A percentile compares a stretch with the other conserved stretches of the same genome.
Conservation (phyloP, 371 early-diverging fungal species). For the Batrachochytrium dendrobatidis region DNA sequence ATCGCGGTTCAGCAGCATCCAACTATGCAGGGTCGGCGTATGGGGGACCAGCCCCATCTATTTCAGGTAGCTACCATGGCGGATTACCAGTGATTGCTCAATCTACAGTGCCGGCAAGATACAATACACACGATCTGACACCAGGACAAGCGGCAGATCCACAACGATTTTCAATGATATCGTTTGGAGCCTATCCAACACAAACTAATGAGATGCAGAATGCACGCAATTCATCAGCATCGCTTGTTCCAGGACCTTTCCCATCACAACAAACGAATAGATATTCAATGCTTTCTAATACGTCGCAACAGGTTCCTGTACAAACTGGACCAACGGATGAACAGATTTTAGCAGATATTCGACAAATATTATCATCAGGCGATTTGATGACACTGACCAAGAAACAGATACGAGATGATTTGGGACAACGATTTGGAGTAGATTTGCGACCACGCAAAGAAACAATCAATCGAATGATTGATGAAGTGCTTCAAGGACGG, state of each 20-base stretch:
- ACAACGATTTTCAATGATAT: background rate
- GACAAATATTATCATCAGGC: conserved; percentile 20
- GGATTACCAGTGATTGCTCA: background rate
- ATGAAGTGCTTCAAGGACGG: conserved; percentile 23
- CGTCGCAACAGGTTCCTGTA: too few relatives aligned
- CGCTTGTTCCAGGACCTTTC: background rate
- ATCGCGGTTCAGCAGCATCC: conserved; percentile 2
- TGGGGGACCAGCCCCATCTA: too few relatives aligned
- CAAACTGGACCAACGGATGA: background rate
- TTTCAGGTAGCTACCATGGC: background rate
- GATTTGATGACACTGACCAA: conserved; percentile 32
- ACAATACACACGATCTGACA: too few relatives aligned
- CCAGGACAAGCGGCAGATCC: background rate
- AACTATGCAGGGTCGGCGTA: too few relatives aligned
- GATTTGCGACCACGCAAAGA: conserved; percentile 64
- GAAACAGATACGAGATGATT: conserved; percentile 58
- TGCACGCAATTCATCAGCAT: background rate
- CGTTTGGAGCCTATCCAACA: background rate
- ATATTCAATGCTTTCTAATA: too few relatives aligned
- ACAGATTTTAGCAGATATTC: conserved; percentile 1
- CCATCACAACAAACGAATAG: too few relatives aligned
- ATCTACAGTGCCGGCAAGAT: background rate
- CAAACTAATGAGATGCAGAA: background rate
- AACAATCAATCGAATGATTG: conserved; percentile 69
- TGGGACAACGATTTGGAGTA: conserved; percentile 56